Evolutionary conservation across 768 basidiomycete species (phyloP).

Genomic region (Auriculariales sp.): DNA sequence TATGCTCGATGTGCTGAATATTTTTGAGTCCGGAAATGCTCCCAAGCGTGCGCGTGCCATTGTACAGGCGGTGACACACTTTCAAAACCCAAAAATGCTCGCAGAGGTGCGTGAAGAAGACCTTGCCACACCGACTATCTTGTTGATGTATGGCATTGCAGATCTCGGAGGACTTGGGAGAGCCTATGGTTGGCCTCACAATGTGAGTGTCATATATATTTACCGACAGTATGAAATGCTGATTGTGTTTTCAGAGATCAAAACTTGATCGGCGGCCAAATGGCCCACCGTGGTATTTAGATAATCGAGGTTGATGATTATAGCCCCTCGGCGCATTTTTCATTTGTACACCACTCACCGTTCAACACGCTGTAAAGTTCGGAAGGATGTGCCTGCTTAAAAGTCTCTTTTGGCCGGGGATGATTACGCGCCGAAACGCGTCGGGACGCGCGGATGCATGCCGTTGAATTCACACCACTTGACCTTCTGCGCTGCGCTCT

Average conservation of each 20-base stretch:
- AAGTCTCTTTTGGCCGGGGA: no score
- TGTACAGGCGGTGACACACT: slow-evolving; percentile 92
- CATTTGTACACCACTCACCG: no score
- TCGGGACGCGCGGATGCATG: no score
- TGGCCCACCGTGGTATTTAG: not conserved
- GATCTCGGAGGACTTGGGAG: slow-evolving; percentile 72
- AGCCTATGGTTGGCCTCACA: slow-evolving; percentile 86
- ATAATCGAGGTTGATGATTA: no score
- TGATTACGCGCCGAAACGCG: no score
- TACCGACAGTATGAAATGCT: not conserved
- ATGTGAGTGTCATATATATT: slow-evolving; percentile 40
- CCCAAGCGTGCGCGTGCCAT: slow-evolving; percentile 89
- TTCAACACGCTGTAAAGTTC: no score
- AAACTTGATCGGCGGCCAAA: not conserved
- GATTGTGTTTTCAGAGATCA: not conserved
- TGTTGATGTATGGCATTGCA: slow-evolving; percentile 13
- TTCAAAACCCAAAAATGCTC: slow-evolving; percentile 84
- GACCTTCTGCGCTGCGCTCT: no score
- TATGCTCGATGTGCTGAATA: not conserved
- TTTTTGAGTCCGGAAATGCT: slow-evolving; percentile 68
- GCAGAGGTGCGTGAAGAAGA: slow-evolving; percentile 51
- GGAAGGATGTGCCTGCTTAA: no score
- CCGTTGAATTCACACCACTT: no score
- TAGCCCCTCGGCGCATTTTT: no score
- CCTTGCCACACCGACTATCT: not conserved